These are phyloP conservation scores for Fragaria vesca DNA, from an alignment of 306 rosid genomes.

Conservation along the genomic window DNA sequence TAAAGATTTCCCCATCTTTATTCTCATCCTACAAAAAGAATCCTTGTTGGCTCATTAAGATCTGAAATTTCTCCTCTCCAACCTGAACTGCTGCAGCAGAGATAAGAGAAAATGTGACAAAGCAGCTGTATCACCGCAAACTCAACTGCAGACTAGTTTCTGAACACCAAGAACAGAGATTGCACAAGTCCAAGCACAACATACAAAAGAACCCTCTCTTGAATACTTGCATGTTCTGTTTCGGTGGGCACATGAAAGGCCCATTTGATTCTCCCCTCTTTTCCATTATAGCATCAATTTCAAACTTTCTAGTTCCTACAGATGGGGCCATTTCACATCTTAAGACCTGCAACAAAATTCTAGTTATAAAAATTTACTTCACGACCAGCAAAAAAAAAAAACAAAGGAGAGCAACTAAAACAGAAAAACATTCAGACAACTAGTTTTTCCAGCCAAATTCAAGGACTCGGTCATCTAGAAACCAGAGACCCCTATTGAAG, in stretches of 20 bases:
- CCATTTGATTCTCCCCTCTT: not conserved
- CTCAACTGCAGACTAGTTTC: not conserved
- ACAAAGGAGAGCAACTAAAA: not conserved
- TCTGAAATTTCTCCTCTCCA: not conserved
- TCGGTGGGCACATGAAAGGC: not conserved
- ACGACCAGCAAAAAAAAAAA: not conserved
- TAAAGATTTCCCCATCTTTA: not conserved
- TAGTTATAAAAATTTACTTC: not conserved
- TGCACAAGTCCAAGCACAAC: not conserved
- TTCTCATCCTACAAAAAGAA: not conserved
- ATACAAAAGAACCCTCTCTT: not conserved
- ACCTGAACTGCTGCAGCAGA: not conserved
- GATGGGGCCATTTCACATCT: not conserved
- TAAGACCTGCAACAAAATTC: not conserved
- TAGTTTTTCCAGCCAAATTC: conserved; percentile 1
- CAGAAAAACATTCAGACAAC: not conserved
- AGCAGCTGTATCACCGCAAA: not conserved
- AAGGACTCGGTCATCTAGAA: not conserved
- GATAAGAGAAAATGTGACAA: not conserved
- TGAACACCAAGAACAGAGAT: not conserved
- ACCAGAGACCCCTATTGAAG: not conserved
- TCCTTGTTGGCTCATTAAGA: not conserved
- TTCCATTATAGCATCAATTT: not conserved
- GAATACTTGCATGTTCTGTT: not conserved
- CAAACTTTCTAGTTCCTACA: not conserved